Evolutionary conservation across 164 flowering plant genomes (phyloP), one percentile per base, ranked within the genome.

Genomic region (Dillenia turbinata): DNA sequence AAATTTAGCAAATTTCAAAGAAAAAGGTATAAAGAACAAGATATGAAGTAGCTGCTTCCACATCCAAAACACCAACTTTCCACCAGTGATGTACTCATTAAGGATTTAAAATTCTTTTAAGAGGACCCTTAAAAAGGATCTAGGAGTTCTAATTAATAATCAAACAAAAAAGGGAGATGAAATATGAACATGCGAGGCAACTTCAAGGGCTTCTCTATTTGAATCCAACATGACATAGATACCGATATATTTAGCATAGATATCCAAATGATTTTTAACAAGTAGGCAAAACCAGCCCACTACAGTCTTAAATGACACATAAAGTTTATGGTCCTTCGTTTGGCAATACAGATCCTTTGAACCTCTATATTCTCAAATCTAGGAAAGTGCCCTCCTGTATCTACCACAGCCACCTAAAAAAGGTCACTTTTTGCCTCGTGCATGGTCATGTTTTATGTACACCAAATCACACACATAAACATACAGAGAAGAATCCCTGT

Each of bases 211-310:
- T 61, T 60, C 58, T 62, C 22, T 48, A 54, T 59, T 51, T 59
- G 47, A 54, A 64, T 52, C 57, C 62, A 47, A 62, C 63, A 66
- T 69, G 57, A 63, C 47, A 67, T 51, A 71, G 71, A 76, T 68
- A 61, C 63, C 62, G 50, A 19, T 63, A 73, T 66, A 84, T 77
- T 81, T 79, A 81, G 73, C 79, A 65, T 64, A 78, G 86, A 85
- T 84, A 61, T 73, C 66, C 59, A 52, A 57, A 63, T 74, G 72
- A 81, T 76, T 75, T 72, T 45, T 60, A 55, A 62, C 44, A 66
- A 71, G 66, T 75, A 67, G 66, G 53, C 64, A 72, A 66, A 69
- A 15, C 60, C 63, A 57, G 52, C 49, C 71, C 69, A 76, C 68
- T 68, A 62, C 40, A 63, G 69, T 73, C 47, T 67, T 77, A 57